Base-by-base conservation (phyloP, 1,139 yeast species). In the Hyphopichia khmerensis region DNA sequence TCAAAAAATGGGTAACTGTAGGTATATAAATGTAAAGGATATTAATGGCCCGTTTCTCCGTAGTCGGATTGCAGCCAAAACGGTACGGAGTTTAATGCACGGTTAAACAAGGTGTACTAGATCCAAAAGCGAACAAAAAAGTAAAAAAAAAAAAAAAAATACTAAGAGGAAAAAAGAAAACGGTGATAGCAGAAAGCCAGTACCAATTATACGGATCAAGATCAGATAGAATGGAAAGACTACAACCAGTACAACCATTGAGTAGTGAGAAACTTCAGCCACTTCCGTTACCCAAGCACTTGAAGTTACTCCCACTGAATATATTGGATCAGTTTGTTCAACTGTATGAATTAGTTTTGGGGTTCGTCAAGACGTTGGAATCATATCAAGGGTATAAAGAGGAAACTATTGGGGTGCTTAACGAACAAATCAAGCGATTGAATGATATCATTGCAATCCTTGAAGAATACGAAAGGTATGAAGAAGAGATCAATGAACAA, bases 331-430 rank as follows among this genome's bases (percentile, higher is more conserved):
- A 64, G 42, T 64, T 72, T 40, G 46, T 57, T 16, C 42, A 53
- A 14, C 64, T 58, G 52, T 60, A 63, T 30, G 57, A 53, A 6
- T 51, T 70, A 37, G 59, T 72, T 13, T 48, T 48, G 30, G 75
- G 77, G 2, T 66, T 65, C 45, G 51, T 68, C 19, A 58, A 58
- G 45, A 50, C 54, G 27, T 57, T 65, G 8, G 49, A 53, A 4
- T 45, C 51, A n/a, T 68, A 61, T 48, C 44, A 55, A 14, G 39
- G 44, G 8, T 53, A 59, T 39, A 55, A 53, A 18, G 44, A 49
- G 5, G 49, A 52, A 21, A 45, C 62, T 2, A 39, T 54, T 5
- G 43, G 43, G 6, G 48, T 49, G 21, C 43, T 69, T 26, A 53
- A 60, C 13, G 43, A 43, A 9, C 60, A 62, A 21, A 52, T 61